Evolutionary conservation across 2,329 filamentous ascomycete genomes (phyloP).

Genomic region (Cryphonectria nitschkei): DNA sequence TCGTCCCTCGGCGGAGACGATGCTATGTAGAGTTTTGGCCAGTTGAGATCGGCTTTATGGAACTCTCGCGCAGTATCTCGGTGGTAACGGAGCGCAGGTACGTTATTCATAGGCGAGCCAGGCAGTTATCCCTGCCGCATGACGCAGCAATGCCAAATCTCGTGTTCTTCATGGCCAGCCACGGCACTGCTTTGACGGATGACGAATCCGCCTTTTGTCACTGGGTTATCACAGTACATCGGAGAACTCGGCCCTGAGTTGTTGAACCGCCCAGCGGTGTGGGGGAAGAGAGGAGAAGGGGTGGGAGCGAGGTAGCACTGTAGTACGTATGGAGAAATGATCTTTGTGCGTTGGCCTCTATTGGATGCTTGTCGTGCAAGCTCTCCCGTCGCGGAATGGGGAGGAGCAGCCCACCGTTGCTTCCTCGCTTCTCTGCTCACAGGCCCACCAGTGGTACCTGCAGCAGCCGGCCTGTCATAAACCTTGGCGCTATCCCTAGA

Average conservation of each 20-base stretch:
- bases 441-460: no score
- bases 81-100: not conserved
- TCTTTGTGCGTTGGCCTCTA: not conserved
- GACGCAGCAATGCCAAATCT: not conserved
- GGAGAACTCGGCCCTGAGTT: not conserved
- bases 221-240: not conserved
- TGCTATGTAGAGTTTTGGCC: not conserved
- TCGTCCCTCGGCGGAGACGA: not conserved
- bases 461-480: no score
- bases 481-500: no score
- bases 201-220: not conserved
- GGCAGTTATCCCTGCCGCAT: not conserved
- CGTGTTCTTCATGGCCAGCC: not conserved
- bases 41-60: constrained; percentile 3
- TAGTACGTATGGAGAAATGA: not conserved
- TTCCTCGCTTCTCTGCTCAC: no score
- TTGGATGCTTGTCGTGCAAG: not conserved
- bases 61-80: not conserved
- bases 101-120: not conserved
- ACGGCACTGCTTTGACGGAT: not conserved
- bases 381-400: no score
- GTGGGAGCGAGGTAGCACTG: not conserved
- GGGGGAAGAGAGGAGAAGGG: no score
- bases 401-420: no score
- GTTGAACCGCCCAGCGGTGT: no score